A percentile compares a stretch with the other conserved stretches of the same genome.
phyloP scores from a whole-genome alignment of 345 rosid genomes.

The Cochlearia excelsa region DNA sequence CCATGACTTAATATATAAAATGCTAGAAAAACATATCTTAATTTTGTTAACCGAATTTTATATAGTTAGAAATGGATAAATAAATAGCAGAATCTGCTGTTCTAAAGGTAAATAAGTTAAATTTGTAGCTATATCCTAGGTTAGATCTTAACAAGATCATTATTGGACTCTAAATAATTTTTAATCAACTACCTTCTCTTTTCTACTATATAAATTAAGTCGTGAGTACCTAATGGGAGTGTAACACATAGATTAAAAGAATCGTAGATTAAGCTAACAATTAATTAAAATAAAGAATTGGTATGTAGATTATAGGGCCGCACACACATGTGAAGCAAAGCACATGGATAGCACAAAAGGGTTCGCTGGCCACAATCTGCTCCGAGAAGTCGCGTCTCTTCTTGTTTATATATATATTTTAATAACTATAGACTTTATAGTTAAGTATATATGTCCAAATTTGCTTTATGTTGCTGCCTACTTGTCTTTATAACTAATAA shows the following conservation, averaged over 20 bases:
- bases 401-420: too few species aligned
- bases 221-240: slow-evolving; percentile 1
- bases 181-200: too few species aligned
- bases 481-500: too few species aligned
- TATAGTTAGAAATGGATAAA: background rate
- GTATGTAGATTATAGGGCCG: slow-evolving; percentile 16
- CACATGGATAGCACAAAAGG: slow-evolving; percentile 23
- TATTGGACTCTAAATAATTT: too few species aligned
- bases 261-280: slow-evolving; percentile 13
- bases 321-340: slow-evolving; percentile 28
- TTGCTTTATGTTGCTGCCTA: too few species aligned
- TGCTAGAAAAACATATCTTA: background rate
- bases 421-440: too few species aligned
- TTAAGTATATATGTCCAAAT: too few species aligned
- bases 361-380: slow-evolving; percentile 41
- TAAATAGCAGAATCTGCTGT: background rate
- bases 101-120: background rate
- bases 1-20: background rate
- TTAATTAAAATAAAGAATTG: slow-evolving; percentile 1
- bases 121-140: too few species aligned
- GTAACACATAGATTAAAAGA: slow-evolving; percentile 14
- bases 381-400: slow-evolving; percentile 59
- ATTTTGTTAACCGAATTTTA: background rate
- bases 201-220: background rate
- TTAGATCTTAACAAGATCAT: too few species aligned